Percentiles rank a stretch among this genome's conserved stretches.
Evolutionary conservation across 2,329 filamentous ascomycete species (phyloP).

Genomic region (Salinomyces thailandicus): DNA sequence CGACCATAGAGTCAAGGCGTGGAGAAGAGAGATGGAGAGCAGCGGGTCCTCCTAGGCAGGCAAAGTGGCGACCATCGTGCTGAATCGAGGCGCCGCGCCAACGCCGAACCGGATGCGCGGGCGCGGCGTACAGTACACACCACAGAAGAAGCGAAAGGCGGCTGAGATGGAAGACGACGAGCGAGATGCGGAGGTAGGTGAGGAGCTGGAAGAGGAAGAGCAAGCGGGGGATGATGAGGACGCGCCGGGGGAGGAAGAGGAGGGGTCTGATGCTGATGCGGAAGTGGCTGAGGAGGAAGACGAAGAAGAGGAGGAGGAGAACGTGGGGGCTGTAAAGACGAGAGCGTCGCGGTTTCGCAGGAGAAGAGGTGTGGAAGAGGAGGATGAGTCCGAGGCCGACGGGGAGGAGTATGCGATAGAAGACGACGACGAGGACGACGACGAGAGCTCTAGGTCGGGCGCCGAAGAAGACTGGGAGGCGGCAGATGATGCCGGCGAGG

Average conservation of each 20-base stretch:
- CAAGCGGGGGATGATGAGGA: slow-evolving; percentile 18
- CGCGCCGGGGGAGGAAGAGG: slow-evolving; percentile 21
- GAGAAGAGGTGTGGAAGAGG: slow-evolving; percentile 23
- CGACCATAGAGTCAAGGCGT: too few relatives aligned
- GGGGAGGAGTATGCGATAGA: slow-evolving; percentile 18
- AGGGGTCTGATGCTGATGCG: slow-evolving; percentile 37
- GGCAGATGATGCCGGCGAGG: slow-evolving; percentile 44
- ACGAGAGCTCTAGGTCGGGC: slow-evolving; percentile 41
- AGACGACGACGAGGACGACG: slow-evolving; percentile 22
- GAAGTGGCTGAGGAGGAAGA: slow-evolving; percentile 40
- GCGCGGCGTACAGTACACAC: slow-evolving; percentile 23
- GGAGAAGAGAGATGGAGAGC: neutral
- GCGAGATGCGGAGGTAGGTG: slow-evolving; percentile 19
- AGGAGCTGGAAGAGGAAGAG: slow-evolving; percentile 18
- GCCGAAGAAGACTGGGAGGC: slow-evolving; percentile 40
- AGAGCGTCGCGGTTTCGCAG: slow-evolving; percentile 23
- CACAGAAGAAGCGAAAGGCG: slow-evolving; percentile 10
- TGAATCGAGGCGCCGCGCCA: slow-evolving; percentile 20
- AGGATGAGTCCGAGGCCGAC: slow-evolving; percentile 28
- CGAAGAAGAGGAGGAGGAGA: slow-evolving; percentile 37
- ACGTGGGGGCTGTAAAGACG: slow-evolving; percentile 29
- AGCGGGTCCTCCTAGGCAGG: slow-evolving; percentile 1
- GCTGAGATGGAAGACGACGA: slow-evolving; percentile 16
- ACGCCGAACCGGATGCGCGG: slow-evolving; percentile 25
- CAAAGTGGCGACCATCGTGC: slow-evolving; percentile 26